Percentiles rank a stretch among this genome's conserved stretches.
Evolutionary conservation across 2,329 filamentous ascomycete genomes (phyloP).

Genomic region (Sarocladiaceae sp.): DNA sequence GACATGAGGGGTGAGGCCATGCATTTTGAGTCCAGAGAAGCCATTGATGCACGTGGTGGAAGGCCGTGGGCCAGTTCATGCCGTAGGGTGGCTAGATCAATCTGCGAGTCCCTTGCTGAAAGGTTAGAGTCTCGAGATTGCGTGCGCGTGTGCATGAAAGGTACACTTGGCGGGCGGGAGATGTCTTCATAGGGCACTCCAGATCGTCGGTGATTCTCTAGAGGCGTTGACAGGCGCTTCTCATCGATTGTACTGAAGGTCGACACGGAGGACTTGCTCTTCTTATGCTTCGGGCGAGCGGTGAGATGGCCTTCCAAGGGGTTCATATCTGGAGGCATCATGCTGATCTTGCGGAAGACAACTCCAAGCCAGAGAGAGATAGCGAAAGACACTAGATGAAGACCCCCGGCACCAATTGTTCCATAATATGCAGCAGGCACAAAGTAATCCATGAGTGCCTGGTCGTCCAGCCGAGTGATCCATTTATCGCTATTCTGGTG

Average conservation of each 20-base stretch:
- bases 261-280: slow-evolving; percentile 59
- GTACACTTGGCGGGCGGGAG: slow-evolving; percentile 53
- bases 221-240: slow-evolving; percentile 53
- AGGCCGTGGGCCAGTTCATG: slow-evolving; percentile 42
- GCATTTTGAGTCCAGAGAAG: slow-evolving; percentile 42
- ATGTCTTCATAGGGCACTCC: slow-evolving; percentile 40
- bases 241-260: slow-evolving; percentile 46
- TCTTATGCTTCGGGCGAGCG: slow-evolving; percentile 66
- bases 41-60: slow-evolving; percentile 38
- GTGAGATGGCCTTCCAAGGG: slow-evolving; percentile 85
- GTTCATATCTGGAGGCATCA: slow-evolving; percentile 90
- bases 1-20: slow-evolving; percentile 34
- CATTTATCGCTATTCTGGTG: slow-evolving; percentile 48
- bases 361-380: slow-evolving; percentile 72
- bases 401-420: slow-evolving; percentile 56
- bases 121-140: slow-evolving; percentile 55
- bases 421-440: slow-evolving; percentile 65
- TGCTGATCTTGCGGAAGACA: slow-evolving; percentile 76
- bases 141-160: slow-evolving; percentile 76
- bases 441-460: slow-evolving; percentile 54
- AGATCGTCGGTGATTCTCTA: slow-evolving; percentile 38
- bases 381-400: slow-evolving; percentile 67
- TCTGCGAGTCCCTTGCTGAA: slow-evolving; percentile 47
- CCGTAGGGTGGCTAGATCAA: slow-evolving; percentile 51
- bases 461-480: slow-evolving; percentile 57